Conservation (phyloP, 257 asterid genomes). For the Plantago ovata region DNA sequence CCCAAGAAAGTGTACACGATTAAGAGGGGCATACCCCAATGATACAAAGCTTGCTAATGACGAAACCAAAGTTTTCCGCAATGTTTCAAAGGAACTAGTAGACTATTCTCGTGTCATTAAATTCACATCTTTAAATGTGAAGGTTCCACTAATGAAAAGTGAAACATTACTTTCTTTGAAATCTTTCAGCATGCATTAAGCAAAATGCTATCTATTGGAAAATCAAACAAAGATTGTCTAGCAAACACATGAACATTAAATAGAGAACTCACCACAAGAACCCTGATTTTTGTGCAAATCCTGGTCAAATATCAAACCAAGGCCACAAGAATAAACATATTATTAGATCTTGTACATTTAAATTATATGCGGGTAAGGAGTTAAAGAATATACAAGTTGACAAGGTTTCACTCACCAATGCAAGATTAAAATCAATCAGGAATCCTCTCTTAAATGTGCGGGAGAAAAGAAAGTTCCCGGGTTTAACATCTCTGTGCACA, state of each 20-base stretch:
- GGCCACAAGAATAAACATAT: constrained; percentile 7
- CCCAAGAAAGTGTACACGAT: no score
- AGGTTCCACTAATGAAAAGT: not conserved
- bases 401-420: constrained; percentile 57
- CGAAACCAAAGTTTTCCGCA: constrained; percentile 3
- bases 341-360: constrained; percentile 13
- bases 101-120: no score
- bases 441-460: constrained; percentile 74
- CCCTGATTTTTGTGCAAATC: constrained; percentile 61
- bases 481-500: constrained; percentile 95
- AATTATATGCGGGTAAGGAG: not conserved
- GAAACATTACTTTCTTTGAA: constrained; percentile 3
- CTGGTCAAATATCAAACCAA: constrained; percentile 37
- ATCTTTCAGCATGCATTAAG: constrained; percentile 11
- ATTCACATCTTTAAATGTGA: no score
- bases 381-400: constrained; percentile 1
- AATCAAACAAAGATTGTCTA: constrained; percentile 12
- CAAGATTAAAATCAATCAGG: constrained; percentile 94
- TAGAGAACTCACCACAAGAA: constrained; percentile 45
- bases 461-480: constrained; percentile 92
- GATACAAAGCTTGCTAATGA: no score
- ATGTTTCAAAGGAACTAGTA: constrained; percentile 3
- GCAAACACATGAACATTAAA: constrained; percentile 11
- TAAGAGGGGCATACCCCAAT: no score
- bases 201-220: constrained; percentile 10